A percentile compares a stretch with the other conserved stretches of the same genome.
These are phyloP conservation scores for Remersonia thermophila DNA, from an alignment of 2,329 filamentous ascomycete genomes.

Conservation along the genomic window DNA sequence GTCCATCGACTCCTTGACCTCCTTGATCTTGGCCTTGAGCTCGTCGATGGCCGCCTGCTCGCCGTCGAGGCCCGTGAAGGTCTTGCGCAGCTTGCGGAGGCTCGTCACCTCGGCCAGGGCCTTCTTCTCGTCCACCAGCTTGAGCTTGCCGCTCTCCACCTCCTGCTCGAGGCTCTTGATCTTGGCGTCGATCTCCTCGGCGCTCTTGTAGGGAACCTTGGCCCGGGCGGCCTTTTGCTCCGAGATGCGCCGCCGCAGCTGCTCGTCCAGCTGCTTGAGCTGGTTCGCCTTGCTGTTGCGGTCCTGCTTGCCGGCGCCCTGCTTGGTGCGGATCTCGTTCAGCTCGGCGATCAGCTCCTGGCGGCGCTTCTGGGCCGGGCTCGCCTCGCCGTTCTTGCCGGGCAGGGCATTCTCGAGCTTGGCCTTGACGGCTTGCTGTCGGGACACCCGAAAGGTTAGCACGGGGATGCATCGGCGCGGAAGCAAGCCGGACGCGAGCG, in stretches of 20 bases:
- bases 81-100: slow-evolving; percentile 82
- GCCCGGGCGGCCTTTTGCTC: slow-evolving; percentile 79
- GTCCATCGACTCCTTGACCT: slow-evolving; percentile 78
- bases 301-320: slow-evolving; percentile 74
- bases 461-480: background rate
- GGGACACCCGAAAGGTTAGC: background rate
- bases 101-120: slow-evolving; percentile 69
- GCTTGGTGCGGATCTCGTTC: slow-evolving; percentile 73
- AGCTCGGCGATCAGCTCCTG: slow-evolving; percentile 75
- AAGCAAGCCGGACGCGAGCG: background rate
- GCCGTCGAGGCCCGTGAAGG: slow-evolving; percentile 73
- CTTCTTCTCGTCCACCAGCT: slow-evolving; percentile 96
- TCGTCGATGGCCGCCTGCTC: slow-evolving; percentile 83
- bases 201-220: slow-evolving; percentile 73
- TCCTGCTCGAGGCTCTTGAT: slow-evolving; percentile 71
- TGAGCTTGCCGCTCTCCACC: slow-evolving; percentile 83
- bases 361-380: slow-evolving; percentile 68
- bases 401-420: slow-evolving; percentile 78
- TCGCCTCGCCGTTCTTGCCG: slow-evolving; percentile 55
- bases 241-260: slow-evolving; percentile 69
- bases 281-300: slow-evolving; percentile 71
- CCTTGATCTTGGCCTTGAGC: slow-evolving; percentile 74
- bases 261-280: slow-evolving; percentile 83
- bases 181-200: slow-evolving; percentile 75
- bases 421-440: slow-evolving; percentile 73